These are phyloP conservation scores for Penicillium psychrosexuale DNA, from an alignment of 2,329 filamentous ascomycete species.

Conservation along the genomic window DNA sequence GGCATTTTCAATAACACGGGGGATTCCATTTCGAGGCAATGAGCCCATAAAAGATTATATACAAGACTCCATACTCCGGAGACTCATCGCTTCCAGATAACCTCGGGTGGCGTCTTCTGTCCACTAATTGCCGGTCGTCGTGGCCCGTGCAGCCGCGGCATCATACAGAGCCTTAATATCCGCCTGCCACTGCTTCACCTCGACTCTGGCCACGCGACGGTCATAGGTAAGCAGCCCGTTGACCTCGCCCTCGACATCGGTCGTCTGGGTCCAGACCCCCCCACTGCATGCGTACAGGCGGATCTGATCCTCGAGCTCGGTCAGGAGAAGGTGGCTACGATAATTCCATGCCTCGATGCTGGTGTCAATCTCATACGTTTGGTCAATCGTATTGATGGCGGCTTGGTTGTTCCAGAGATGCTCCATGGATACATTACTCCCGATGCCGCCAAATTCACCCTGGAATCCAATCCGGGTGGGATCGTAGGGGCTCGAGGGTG, in stretches of 20 bases:
- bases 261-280: conserved; percentile 70
- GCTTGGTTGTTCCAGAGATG: conserved; percentile 63
- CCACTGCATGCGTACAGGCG: conserved; percentile 62
- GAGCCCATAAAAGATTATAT: not conserved
- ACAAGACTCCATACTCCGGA: not conserved
- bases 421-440: conserved; percentile 61
- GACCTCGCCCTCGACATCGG: conserved; percentile 71
- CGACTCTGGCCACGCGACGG: conserved; percentile 54
- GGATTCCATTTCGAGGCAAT: not conserved
- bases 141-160: conserved; percentile 43
- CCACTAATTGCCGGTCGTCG: conserved; percentile 4
- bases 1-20: not conserved
- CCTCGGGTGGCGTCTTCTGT: not conserved
- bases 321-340: conserved; percentile 54
- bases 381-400: conserved; percentile 59
- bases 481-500: conserved; percentile 55
- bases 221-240: conserved; percentile 71
- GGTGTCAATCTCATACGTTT: conserved; percentile 65
- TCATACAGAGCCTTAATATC: conserved; percentile 61
- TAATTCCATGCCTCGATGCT: conserved; percentile 64
- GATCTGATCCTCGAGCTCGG: conserved; percentile 49
- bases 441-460: conserved; percentile 69
- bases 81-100: not conserved
- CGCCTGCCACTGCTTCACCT: conserved; percentile 57
- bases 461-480: conserved; percentile 62